A percentile compares a stretch with the other conserved stretches of the same genome.
Evolutionary conservation across 768 basidiomycete species (phyloP).

Genomic region (Gyrodon lividus): DNA sequence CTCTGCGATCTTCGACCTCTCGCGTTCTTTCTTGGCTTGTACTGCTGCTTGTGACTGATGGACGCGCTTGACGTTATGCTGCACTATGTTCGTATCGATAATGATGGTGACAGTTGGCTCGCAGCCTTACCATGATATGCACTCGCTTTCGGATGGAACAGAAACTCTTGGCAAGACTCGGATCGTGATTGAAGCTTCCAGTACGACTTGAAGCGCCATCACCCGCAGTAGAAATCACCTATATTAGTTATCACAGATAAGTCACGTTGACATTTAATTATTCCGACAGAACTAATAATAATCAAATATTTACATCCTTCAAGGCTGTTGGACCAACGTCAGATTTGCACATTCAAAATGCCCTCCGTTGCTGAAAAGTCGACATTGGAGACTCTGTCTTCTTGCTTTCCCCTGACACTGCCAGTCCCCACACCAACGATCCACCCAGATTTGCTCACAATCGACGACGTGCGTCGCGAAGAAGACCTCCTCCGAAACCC

Average conservation of each 20-base stretch:
- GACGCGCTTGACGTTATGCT: slow-evolving; percentile 74
- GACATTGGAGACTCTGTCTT: slow-evolving; percentile 49
- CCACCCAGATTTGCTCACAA: slow-evolving; percentile 70
- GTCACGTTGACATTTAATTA: not conserved
- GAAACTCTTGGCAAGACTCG: too few species aligned
- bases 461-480: slow-evolving; percentile 81
- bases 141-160: not conserved
- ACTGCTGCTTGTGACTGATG: slow-evolving; percentile 56
- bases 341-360: slow-evolving; percentile 37
- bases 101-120: not conserved
- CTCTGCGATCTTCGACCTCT: slow-evolving; percentile 72
- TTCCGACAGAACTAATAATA: too few species aligned
- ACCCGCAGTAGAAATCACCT: too few species aligned
- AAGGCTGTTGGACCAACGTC: not conserved
- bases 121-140: slow-evolving; percentile 26
- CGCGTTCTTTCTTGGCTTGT: slow-evolving; percentile 67
- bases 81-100: slow-evolving; percentile 1
- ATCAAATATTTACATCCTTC: not conserved
- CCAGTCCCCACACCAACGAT: slow-evolving; percentile 82
- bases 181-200: not conserved
- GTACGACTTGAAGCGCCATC: not conserved
- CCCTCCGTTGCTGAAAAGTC: slow-evolving; percentile 53
- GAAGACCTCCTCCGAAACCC: slow-evolving; percentile 94
- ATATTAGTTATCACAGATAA: not conserved
- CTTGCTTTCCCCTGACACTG: slow-evolving; percentile 78